Base-by-base conservation (phyloP, 2,329 filamentous ascomycete genomes). In the Aspergillus aculeatus region DNA sequence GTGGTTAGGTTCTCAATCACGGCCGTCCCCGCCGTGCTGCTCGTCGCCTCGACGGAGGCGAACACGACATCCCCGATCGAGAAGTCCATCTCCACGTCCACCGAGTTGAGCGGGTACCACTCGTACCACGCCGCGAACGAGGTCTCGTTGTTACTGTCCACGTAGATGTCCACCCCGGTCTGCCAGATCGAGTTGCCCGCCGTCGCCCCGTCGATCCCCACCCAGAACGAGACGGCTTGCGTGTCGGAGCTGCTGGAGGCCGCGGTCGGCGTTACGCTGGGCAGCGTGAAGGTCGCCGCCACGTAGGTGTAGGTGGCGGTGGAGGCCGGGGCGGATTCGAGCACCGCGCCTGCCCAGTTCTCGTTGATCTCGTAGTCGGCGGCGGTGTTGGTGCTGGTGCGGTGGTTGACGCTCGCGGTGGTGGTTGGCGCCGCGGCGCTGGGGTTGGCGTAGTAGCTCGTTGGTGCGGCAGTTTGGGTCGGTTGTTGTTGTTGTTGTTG, bases 71-170 rank as follows among this genome's bases (percentile, higher is more conserved):
- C 62, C 1, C 62, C 62, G 10, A 47, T 50, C n/a, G n/a, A 14
- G n/a, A 63, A 50, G 0, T 54, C 50, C 35, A 62, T 52, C 31
- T 54, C 59, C 12, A 55, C 57, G 47, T 54, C 23, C 21, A 50
- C 31, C 47, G 56, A 54, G 35, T 47, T 35, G 31, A 12, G 24
- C 1, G 62, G 62, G 41, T 59, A 63, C 62, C 62, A 63, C 29
- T 62, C 59, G 50, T 59, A 62, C 62, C 59, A 63, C 10, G 56
- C 62, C 9, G 52, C 48, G 19, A 59, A 59, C 38, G 44, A 57
- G 4, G 50, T 24, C 12, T 52, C 14, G 23, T 59, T 57, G 48
- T 60, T 31, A 5, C 38, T 44, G 29, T 54, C 47, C 6, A 63
- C 54, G 47, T 61, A 57, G 31, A 59, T 54, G 26, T 63, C 54